Base-by-base conservation (phyloP, 192 early-diverging fungal species). In the Lobosporangium transversale region DNA sequence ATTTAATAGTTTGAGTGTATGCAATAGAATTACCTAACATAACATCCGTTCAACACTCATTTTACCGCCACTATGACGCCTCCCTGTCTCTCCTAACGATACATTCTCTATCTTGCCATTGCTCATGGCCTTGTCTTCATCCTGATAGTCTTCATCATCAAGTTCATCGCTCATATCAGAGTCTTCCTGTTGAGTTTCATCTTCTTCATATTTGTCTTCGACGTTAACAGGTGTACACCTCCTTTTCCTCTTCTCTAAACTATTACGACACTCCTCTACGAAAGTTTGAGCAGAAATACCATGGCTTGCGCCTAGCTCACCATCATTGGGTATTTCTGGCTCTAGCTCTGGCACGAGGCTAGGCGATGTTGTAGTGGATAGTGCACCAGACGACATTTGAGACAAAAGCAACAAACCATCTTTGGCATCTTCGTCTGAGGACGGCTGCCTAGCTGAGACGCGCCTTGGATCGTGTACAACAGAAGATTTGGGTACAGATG, bases 351-450 rank as follows among this genome's bases (percentile, higher is more conserved):
- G 42, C 3, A 15, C 30, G n/a, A 65, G 53, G 23, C n/a, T 65
- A 20, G 62, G 62, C n/a, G 62, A 65, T 17, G 40, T n/a, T 32
- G 31, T 65, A 26, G 50, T 32, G 6, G 61, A 63, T 2, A 17
- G 8, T 1, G 36, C 35, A n/a, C 51, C 36, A 2, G 62, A 55
- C 0, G 61, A 63, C 6, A 55, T 32, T 35, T 55, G 62, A 3
- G 62, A 65, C 20, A 71, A 30, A 2, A 71, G 45, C 27, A 71
- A 10, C 32, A 71, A 20, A 1, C 69, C 69, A 27, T 71, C 69
- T 30, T 71, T 71, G 32, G 69, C 69, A 58, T 71, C 69, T 15
- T 71, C 69, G 26, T 71, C 69, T 0, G 54, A 71, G n/a, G 60
- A 35, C 4, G 59, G 50, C 12, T 45, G 57, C n/a, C 2, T 47